phyloP scores from a whole-genome alignment of 208 protist species.

The Angomonas deanei region DNA sequence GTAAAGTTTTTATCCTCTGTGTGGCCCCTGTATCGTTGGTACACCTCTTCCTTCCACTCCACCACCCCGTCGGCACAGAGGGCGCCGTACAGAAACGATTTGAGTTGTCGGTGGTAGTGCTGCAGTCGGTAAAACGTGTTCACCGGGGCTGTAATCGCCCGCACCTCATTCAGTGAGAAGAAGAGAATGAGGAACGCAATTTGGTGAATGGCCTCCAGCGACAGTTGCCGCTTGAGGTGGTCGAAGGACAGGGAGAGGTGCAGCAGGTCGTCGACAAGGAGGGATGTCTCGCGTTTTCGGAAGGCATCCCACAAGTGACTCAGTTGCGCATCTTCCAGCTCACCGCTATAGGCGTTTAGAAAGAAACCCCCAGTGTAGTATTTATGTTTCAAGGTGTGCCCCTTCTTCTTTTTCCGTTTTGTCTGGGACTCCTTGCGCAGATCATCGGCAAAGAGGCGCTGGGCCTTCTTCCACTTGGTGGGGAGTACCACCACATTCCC shows the following conservation, averaged over 20 bases:
- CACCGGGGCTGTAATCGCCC: slow-evolving; percentile 54
- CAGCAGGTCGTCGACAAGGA: slow-evolving; percentile 34
- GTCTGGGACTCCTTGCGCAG: not conserved
- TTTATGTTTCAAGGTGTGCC: not conserved
- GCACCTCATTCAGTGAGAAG: slow-evolving; percentile 75
- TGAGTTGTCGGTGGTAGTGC: slow-evolving; percentile 29
- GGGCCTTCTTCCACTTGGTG: not conserved
- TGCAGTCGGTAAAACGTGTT: slow-evolving; percentile 55
- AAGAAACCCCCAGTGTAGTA: slow-evolving; percentile 9
- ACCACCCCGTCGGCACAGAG: not conserved
- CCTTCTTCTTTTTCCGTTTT: not conserved
- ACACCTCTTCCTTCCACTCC: not conserved
- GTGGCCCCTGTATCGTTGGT: not conserved
- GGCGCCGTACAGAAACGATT: slow-evolving; percentile 4
- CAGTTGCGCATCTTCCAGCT: slow-evolving; percentile 69
- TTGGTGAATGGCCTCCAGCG: slow-evolving; percentile 40
- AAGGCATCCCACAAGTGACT: slow-evolving; percentile 63
- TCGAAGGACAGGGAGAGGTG: slow-evolving; percentile 5
- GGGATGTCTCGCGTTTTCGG: slow-evolving; percentile 15
- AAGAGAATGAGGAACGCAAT: slow-evolving; percentile 69
- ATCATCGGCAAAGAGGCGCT: not conserved
- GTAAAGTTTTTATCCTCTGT: slow-evolving; percentile 11
- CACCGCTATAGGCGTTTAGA: slow-evolving; percentile 22
- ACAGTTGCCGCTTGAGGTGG: slow-evolving; percentile 23
- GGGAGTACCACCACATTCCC: not conserved